Conservation (phyloP, 2,329 filamentous ascomycete genomes). For the Talaromyces sp. region DNA sequence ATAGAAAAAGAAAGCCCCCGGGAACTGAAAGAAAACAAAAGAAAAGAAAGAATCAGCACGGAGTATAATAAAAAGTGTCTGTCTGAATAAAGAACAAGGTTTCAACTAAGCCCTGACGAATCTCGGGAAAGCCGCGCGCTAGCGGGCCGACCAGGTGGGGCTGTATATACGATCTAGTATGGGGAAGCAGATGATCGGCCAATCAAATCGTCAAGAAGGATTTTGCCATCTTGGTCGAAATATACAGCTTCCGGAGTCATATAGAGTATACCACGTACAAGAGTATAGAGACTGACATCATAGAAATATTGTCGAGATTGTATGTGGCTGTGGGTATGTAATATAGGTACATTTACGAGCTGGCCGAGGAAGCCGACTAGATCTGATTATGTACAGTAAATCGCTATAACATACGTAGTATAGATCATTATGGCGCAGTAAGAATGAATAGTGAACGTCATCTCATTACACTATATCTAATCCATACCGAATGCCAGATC, state of each 20-base stretch:
- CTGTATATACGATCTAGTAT: neutral
- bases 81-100: neutral
- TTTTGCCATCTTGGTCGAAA: neutral
- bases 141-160: conserved; percentile 4
- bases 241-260: neutral
- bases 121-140: conserved; percentile 19
- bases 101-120: conserved; percentile 5
- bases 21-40: neutral
- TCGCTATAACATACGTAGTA: too few species aligned
- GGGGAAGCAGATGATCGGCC: neutral
- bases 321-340: neutral
- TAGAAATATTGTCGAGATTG: neutral
- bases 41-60: neutral
- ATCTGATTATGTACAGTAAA: neutral
- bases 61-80: neutral
- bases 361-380: neutral
- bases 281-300: neutral
- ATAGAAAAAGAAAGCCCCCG: neutral
- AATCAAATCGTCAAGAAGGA: neutral
- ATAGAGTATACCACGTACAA: neutral
- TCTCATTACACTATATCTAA: neutral
- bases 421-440: neutral
- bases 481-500: neutral
- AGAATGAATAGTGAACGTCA: neutral
- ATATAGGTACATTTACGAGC: neutral